Evolutionary conservation across 2,329 filamentous ascomycete genomes (phyloP), one percentile per base, ranked within the genome.

Genomic region (Pezicula radicicola): DNA sequence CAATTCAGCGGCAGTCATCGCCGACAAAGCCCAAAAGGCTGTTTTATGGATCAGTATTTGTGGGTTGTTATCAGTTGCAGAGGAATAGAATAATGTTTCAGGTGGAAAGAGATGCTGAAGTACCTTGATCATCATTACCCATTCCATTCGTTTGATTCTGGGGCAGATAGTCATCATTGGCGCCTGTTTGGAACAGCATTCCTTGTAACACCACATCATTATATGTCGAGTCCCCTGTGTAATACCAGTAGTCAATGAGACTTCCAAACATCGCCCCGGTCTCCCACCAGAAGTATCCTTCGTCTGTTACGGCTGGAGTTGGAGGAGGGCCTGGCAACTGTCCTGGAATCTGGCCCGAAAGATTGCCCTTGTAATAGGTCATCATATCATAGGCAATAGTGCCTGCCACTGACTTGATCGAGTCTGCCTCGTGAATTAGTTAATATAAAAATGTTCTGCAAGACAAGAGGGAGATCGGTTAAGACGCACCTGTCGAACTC

Each of bases 241-340:
- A 88, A 64, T 85, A 87, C 88, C 88, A 94, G 67, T 93, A 93
- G 61, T 93, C 87, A 51, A 94, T 52, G 45, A 93, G 72, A 4
- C 84, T 75, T 30, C 80, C 80, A 70, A 83, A 75, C 74, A 92
- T 83, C 77, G 85, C 60, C 16, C 62, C 62, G 6, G 49, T 40
- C 51, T 63, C 57, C 61, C 62, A 64, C 61, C 62, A 63, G 46
- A 58, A 64, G 48, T 62, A 60, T 21, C 21, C 21, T 5, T 21
- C 21, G 5, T 21, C 5, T 21, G 21, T 21, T 3, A 21, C 21
- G 21, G 21, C 21, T 21, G 21, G 21, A 21, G 21, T 21, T 21
- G 21, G 21, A 21, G 21, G 21, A 8, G 61, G 60, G 3, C 68
- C 58, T 39, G 75, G 71, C 48, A 81, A 55, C 51, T 75, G 71